These are phyloP conservation scores for Ploettnerulaceae sp. DNA, from an alignment of 2,329 filamentous ascomycete genomes.

Conservation along the genomic window DNA sequence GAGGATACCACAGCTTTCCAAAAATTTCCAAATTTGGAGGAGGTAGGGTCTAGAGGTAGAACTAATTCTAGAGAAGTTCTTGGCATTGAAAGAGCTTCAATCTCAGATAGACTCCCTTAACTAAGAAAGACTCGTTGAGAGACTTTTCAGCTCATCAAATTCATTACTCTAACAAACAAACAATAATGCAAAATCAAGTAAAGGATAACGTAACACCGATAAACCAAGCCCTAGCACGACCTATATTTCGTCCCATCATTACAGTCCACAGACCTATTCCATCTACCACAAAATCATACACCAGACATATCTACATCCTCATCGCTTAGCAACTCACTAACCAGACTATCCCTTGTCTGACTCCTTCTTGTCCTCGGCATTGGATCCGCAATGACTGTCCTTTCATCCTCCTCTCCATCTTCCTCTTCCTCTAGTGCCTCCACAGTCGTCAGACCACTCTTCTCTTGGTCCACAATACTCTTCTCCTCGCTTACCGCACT, in stretches of 20 bases:
- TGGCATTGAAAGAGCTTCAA: too few relatives aligned
- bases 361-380: constrained; percentile 5
- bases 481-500: constrained; percentile 36
- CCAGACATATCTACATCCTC: constrained; percentile 29
- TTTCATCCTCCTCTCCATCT: constrained; percentile 31
- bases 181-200: background rate
- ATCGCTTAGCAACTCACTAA: constrained; percentile 32
- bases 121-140: background rate
- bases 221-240: background rate
- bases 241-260: constrained; percentile 4
- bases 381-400: constrained; percentile 15
- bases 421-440: constrained; percentile 41
- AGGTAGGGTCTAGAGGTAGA: too few relatives aligned
- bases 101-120: background rate
- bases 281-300: constrained; percentile 1
- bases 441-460: constrained; percentile 35
- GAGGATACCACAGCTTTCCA: too few relatives aligned
- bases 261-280: background rate
- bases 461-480: constrained; percentile 36
- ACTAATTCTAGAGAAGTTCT: too few relatives aligned
- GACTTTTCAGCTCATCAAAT: background rate
- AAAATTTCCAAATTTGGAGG: too few relatives aligned
- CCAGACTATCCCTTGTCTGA: constrained; percentile 22
- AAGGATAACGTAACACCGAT: background rate
- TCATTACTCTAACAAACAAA: constrained; percentile 2